Base-by-base conservation (phyloP, 164 flowering plant genomes). In the Platanus orientalis region DNA sequence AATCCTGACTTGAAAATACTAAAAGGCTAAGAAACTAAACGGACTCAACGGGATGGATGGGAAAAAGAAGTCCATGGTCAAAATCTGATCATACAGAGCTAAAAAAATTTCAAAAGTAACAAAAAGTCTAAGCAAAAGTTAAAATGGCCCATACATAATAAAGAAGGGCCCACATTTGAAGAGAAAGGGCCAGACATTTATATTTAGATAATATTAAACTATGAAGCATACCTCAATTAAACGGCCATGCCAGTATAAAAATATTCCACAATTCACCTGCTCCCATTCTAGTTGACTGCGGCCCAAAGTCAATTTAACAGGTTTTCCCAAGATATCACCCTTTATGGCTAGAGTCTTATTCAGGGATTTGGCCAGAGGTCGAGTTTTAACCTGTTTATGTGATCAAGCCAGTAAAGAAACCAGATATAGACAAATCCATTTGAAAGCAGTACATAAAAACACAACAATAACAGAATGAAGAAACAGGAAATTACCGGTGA, bases 211-310 rank as follows among this genome's bases (percentile, higher is more conserved):
- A 36, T 14, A 36, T 36, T 36, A 36, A 3, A 36, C n/a, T n/a
- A n/a, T n/a, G n/a, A 54, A 59, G 23, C 58, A 69, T 51, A 85
- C 90, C 84, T 85, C 90, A 69, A 85, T 80, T 54, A 85, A 64
- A 34, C 87, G 84, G 10, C 87, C 87, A 74, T 83, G 87, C 90
- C 90, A 83, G 56, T 83, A 85, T 57, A 83, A 72, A 64, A 85
- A 85, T 7, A 85, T 79, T 67, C 90, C 90, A 69, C 83, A 65
- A 58, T 85, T 83, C 60, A 66, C 69, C 48, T 49, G 70, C 57
- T 85, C 83, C 85, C 80, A 78, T 60, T 83, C 87, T 32, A 75
- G 6, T 58, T 83, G 87, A 73, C 71, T 63, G 47, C 73, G 75
- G 7, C 90, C 90, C 58, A 83, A 73, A 44, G 75, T 80, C 48